Conservation (phyloP, 2,329 filamentous ascomycete genomes). For the Colletotrichum sp. region DNA sequence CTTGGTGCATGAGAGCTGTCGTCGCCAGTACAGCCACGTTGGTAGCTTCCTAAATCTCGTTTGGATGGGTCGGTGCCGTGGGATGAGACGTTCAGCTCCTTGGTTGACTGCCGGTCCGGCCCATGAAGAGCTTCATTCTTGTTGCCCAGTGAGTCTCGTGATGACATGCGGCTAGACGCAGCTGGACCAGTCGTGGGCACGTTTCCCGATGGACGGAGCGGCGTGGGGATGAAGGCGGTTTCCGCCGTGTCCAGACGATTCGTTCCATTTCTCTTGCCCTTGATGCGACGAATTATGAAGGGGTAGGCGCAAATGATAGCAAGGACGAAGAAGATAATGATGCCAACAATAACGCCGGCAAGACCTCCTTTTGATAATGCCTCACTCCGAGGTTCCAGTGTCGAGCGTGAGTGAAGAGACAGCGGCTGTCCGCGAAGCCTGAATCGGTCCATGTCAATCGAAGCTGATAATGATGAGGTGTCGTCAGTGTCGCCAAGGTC, state of each 20-base stretch:
- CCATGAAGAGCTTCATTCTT: slow-evolving; percentile 6
- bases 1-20: slow-evolving; percentile 9
- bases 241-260: slow-evolving; percentile 35
- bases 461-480: neutral
- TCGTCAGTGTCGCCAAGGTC: slow-evolving; percentile 21
- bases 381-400: slow-evolving; percentile 33
- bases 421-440: neutral
- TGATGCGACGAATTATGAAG: slow-evolving; percentile 36
- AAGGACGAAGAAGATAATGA: slow-evolving; percentile 35
- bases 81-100: neutral
- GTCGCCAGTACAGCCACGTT: slow-evolving; percentile 3
- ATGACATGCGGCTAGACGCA: slow-evolving; percentile 7
- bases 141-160: slow-evolving; percentile 5
- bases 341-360: slow-evolving; percentile 42
- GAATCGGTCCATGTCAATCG: neutral
- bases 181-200: slow-evolving; percentile 2
- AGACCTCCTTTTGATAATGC: slow-evolving; percentile 34
- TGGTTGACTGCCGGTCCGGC: slow-evolving; percentile 5
- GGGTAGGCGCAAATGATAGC: slow-evolving; percentile 44
- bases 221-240: slow-evolving; percentile 27
- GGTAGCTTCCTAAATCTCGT: neutral
- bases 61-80: neutral
- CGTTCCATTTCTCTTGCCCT: slow-evolving; percentile 28
- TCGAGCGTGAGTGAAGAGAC: slow-evolving; percentile 23
- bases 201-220: slow-evolving; percentile 34